Evolutionary conservation across 176 grass and related monocot genomes (phyloP).

Genomic region (Hordeum vulgare): DNA sequence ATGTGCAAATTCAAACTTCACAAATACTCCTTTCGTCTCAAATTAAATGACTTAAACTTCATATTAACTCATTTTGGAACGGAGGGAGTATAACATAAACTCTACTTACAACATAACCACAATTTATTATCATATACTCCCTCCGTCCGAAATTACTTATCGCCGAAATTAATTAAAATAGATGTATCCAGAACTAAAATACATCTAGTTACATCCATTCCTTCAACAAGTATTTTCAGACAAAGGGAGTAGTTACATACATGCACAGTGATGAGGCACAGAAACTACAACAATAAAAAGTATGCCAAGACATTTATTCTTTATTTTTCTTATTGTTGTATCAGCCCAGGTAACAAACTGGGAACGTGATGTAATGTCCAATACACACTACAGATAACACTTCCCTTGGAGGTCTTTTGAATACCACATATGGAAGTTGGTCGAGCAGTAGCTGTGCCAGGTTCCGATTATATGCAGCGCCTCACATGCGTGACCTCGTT

Average conservation of each 20-base stretch:
- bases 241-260: neutral
- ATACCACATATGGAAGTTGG: neutral
- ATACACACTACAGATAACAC: neutral
- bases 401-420: neutral
- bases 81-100: no score
- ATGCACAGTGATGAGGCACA: neutral
- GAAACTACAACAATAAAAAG: neutral
- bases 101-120: neutral
- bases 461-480: neutral
- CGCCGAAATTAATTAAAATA: no score
- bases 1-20: neutral
- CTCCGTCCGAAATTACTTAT: no score
- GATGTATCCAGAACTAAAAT: no score
- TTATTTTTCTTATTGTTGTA: constrained; percentile 18
- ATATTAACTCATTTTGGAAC: no score
- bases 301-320: constrained; percentile 6
- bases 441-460: neutral
- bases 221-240: no score
- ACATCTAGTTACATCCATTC: no score
- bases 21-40: no score
- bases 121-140: neutral
- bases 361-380: neutral
- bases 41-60: no score
- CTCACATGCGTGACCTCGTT: constrained; percentile 44
- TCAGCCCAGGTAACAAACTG: neutral